Conservation (phyloP, 1,284 basidiomycete genomes). For the Phaffia rhodozyma region DNA sequence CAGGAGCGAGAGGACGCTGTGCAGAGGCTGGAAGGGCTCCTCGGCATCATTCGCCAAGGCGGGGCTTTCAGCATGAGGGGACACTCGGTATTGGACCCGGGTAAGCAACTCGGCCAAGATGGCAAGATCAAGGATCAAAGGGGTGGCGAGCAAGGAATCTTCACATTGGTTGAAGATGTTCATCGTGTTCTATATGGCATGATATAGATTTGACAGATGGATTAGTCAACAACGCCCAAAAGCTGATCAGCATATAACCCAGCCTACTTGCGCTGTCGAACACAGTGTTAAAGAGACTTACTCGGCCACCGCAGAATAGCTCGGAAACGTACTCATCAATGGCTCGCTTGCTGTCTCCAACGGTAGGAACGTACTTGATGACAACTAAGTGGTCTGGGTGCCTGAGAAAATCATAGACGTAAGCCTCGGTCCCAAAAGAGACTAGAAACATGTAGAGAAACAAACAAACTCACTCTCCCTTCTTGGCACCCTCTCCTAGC, state of each 20-base stretch:
- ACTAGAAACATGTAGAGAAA: neutral
- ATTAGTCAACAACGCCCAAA: neutral
- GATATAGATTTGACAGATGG: neutral
- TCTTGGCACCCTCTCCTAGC: conserved; percentile 47
- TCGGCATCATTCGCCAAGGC: conserved; percentile 36
- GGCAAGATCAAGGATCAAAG: conserved; percentile 84
- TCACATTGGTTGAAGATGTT: conserved; percentile 97
- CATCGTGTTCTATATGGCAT: conserved; percentile 50
- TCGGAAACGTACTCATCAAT: conserved; percentile 99
- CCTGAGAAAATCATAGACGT: conserved; percentile 37
- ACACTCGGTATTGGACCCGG: conserved; percentile 45
- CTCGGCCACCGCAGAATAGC: conserved; percentile 46
- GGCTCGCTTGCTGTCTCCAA: conserved; percentile 92
- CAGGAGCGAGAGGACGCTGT: conserved; percentile 76
- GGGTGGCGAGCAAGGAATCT: conserved; percentile 92
- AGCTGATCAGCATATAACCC: too few relatives aligned
- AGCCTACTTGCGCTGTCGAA: too few relatives aligned
- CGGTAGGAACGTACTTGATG: conserved; percentile 59
- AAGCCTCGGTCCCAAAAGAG: too few relatives aligned
- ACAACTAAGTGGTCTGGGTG: conserved; percentile 97
- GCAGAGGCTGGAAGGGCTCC: conserved; percentile 55
- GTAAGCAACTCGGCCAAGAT: conserved; percentile 92
- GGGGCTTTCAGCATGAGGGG: conserved; percentile 6
- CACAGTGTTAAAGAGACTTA: conserved; percentile 41
- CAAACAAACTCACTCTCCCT: conserved; percentile 30